These are phyloP conservation scores for Aspergillus affinis DNA, from an alignment of 495 filamentous ascomycete species.

Conservation along the genomic window DNA sequence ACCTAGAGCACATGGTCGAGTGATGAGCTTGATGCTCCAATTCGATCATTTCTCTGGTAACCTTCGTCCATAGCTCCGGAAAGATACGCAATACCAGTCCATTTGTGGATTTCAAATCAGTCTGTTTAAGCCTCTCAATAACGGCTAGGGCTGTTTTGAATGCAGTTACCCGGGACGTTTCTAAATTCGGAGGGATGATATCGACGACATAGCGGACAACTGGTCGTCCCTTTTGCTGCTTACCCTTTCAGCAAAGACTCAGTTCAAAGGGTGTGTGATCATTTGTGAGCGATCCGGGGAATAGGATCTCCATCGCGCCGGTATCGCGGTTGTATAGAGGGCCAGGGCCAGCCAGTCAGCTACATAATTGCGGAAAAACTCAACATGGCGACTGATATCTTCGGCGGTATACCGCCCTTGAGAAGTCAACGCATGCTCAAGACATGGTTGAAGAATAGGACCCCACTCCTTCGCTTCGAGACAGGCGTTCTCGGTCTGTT, in stretches of 20 bases:
- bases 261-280: conserved; percentile 12
- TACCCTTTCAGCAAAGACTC: conserved; percentile 9
- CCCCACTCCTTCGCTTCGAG: neutral
- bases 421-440: neutral
- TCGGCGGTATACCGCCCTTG: neutral
- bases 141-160: neutral
- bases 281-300: conserved; percentile 1
- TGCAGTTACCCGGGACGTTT: conserved; percentile 1
- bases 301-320: neutral
- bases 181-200: neutral
- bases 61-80: neutral
- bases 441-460: conserved; percentile 5
- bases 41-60: neutral
- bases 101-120: neutral
- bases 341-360: neutral
- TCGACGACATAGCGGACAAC: conserved; percentile 9
- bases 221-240: neutral
- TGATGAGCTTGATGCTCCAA: neutral
- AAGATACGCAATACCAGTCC: neutral
- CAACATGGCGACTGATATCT: neutral
- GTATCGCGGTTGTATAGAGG: neutral
- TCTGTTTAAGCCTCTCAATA: neutral
- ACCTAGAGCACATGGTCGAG: neutral
- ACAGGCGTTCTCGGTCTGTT: neutral
- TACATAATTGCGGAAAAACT: neutral